Conservation (phyloP, 345 rosid genomes). For the Aquilaria yunnanensis region DNA sequence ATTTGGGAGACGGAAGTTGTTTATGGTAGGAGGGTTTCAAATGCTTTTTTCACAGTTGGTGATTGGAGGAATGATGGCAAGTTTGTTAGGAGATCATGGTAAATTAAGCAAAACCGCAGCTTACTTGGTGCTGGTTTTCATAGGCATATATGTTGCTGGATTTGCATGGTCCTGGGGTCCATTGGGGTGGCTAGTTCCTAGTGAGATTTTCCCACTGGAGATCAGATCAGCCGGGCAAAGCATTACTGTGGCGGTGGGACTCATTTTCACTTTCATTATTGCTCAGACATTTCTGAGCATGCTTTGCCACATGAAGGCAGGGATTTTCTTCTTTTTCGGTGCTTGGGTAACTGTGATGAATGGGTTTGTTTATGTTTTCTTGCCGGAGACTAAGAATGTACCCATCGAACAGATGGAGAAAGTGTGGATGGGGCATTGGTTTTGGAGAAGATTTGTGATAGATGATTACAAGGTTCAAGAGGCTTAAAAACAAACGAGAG, state of each 20-base stretch:
- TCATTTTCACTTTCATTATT: constrained; percentile 41
- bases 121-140: constrained; percentile 27
- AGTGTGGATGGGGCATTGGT: constrained; percentile 48
- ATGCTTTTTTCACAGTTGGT: constrained; percentile 54
- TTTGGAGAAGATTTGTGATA: constrained; percentile 37
- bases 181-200: constrained; percentile 60
- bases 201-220: constrained; percentile 54
- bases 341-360: constrained; percentile 50
- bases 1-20: constrained; percentile 43
- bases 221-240: constrained; percentile 56
- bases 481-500: too few species aligned
- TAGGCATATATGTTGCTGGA: constrained; percentile 46
- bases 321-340: constrained; percentile 53
- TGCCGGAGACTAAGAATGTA: constrained; percentile 56
- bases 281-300: constrained; percentile 50
- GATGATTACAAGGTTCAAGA: too few species aligned
- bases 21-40: constrained; percentile 47
- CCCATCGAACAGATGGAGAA: constrained; percentile 52
- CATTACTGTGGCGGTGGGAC: constrained; percentile 42
- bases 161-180: constrained; percentile 73
- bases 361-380: constrained; percentile 27
- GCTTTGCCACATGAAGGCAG: constrained; percentile 52
- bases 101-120: constrained; percentile 31
- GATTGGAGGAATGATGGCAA: constrained; percentile 39
- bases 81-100: constrained; percentile 47